These are phyloP conservation scores for Magnusiomyces clavatus DNA, from an alignment of 1,139 yeast genomes.

Conservation along the genomic window DNA sequence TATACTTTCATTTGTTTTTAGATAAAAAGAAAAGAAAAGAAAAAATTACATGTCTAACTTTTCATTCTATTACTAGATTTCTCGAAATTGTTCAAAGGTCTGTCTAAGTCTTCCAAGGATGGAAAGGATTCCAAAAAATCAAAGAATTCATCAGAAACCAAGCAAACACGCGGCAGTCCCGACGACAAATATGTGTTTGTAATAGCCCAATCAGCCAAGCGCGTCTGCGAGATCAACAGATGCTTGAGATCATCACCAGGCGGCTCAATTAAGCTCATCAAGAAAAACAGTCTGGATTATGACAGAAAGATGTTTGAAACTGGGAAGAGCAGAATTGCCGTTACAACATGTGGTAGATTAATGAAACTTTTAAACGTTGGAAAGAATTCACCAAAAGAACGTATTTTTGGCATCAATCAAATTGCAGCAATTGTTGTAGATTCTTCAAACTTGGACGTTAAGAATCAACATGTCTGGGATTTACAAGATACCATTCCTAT, in stretches of 20 bases:
- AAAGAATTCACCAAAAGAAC: not conserved
- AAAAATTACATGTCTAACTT: not conserved
- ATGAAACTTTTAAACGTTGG: constrained; percentile 43
- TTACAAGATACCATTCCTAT: constrained; percentile 29
- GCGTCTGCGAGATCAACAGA: constrained; percentile 67
- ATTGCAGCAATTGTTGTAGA: constrained; percentile 49
- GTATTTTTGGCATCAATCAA: constrained; percentile 20
- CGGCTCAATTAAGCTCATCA: constrained; percentile 56
- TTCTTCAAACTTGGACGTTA: constrained; percentile 53
- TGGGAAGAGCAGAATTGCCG: constrained; percentile 49
- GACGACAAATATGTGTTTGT: constrained; percentile 40
- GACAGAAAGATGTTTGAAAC: constrained; percentile 47
- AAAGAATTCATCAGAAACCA: not conserved
- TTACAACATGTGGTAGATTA: constrained; percentile 57
- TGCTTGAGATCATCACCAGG: constrained; percentile 37
- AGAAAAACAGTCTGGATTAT: constrained; percentile 54
- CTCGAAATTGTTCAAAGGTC: not conserved
- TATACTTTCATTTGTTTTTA: not conserved
- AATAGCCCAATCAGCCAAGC: constrained; percentile 58
- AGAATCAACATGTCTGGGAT: constrained; percentile 60
- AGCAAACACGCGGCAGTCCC: not conserved
- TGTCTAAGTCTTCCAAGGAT: constrained; percentile 8
- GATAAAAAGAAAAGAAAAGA: not conserved
- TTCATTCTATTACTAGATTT: not conserved
- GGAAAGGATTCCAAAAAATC: not conserved